Evolutionary conservation across 2,329 filamentous ascomycete genomes (phyloP).

Genomic region (Fusarium secorum): DNA sequence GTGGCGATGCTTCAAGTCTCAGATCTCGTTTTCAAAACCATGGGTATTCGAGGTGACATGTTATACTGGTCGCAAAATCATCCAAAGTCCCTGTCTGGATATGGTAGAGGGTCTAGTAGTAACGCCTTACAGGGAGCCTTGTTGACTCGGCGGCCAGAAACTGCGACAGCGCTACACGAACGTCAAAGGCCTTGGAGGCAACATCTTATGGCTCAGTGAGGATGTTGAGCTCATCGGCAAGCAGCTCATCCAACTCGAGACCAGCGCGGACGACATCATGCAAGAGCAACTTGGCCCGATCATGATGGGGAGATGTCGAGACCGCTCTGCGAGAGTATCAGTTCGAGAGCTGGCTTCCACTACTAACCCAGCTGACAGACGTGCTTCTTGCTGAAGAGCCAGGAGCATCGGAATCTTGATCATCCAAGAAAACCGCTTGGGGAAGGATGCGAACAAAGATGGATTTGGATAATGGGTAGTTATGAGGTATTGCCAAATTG

Average conservation of each 20-base stretch:
- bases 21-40: slow-evolving; percentile 7
- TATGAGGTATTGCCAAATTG: background rate
- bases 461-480: accelerated
- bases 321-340: background rate
- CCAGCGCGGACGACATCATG: background rate
- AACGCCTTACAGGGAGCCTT: background rate
- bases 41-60: slow-evolving; percentile 5
- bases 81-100: accelerated
- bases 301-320: slow-evolving; percentile 7
- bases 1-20: slow-evolving; percentile 24
- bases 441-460: background rate
- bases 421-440: accelerated
- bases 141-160: background rate
- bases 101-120: too few relatives aligned
- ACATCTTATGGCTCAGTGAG: background rate
- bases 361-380: background rate
- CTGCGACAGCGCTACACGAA: background rate
- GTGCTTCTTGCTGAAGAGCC: background rate
- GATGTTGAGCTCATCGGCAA: background rate
- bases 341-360: background rate
- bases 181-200: background rate
- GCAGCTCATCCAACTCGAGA: background rate
- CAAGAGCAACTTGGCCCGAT: slow-evolving; percentile 5
- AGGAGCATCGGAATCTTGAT: background rate
- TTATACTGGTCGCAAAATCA: background rate